Percentiles rank a stretch among this genome's conserved stretches.
These are phyloP conservation scores for Nothopassalora personata DNA, from an alignment of 2,329 filamentous ascomycete species.

Conservation along the genomic window DNA sequence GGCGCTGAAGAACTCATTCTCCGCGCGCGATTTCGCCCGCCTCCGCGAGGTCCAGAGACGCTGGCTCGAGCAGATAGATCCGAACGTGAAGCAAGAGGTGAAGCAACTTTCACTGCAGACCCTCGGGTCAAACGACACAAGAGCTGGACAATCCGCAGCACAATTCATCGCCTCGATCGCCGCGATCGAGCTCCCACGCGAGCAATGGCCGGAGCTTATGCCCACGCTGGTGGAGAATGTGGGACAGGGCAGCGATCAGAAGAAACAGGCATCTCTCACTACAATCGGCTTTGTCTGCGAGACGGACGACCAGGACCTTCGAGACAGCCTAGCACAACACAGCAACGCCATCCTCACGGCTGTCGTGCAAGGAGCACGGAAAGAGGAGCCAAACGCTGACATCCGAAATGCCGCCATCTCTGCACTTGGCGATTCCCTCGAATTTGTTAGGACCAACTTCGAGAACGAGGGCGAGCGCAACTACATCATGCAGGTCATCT, in stretches of 20 bases:
- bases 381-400: constrained; percentile 88
- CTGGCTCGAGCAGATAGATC: constrained; percentile 81
- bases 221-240: constrained; percentile 84
- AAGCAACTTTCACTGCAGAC: constrained; percentile 90
- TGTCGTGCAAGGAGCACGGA: constrained; percentile 93
- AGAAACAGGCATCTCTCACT: constrained; percentile 90
- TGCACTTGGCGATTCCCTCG: constrained; percentile 89
- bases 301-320: constrained; percentile 80
- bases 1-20: constrained; percentile 96
- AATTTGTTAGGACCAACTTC: constrained; percentile 97
- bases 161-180: constrained; percentile 95
- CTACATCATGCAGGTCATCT: constrained; percentile 99
- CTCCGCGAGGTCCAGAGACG: constrained; percentile 86
- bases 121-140: constrained; percentile 68
- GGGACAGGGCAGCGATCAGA: constrained; percentile 74
- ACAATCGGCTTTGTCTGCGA: constrained; percentile 99
- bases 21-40: constrained; percentile 79
- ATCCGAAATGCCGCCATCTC: constrained; percentile 90
- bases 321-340: constrained; percentile 73
- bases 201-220: constrained; percentile 93
- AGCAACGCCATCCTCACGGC: constrained; percentile 97
- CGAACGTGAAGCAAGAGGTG: constrained; percentile 76
- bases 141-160: constrained; percentile 82
- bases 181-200: constrained; percentile 84
- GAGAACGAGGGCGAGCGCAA: constrained; percentile 98